Conservation (phyloP, 2,329 filamentous ascomycete species). For the Ophiocordyceps camponoti-floridani region DNA sequence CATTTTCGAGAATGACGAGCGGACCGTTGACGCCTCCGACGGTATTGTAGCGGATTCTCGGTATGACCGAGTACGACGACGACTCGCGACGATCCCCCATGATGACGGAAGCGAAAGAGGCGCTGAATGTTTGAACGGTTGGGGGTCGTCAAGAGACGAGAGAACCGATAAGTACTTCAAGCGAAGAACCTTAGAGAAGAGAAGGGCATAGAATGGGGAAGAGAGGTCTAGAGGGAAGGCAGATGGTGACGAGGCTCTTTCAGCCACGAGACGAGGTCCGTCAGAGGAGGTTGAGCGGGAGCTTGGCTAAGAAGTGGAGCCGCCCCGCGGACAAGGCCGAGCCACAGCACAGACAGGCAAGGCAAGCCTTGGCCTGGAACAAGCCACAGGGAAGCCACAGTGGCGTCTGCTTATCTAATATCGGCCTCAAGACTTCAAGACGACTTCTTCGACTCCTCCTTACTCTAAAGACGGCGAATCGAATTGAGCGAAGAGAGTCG, state of each 20-base stretch:
- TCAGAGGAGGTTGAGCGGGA: slow-evolving; percentile 19
- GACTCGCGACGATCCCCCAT: slow-evolving; percentile 41
- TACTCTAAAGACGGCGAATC: too few relatives aligned
- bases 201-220: too few relatives aligned
- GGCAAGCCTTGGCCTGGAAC: too few relatives aligned
- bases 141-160: too few relatives aligned
- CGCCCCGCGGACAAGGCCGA: slow-evolving; percentile 7
- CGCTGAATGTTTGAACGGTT: too few relatives aligned
- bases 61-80: slow-evolving; percentile 40
- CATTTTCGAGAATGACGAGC: slow-evolving; percentile 93
- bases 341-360: slow-evolving; percentile 5
- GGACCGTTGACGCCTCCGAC: slow-evolving; percentile 96
- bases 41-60: slow-evolving; percentile 82
- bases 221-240: too few relatives aligned
- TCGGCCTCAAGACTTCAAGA: too few relatives aligned
- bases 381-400: too few relatives aligned
- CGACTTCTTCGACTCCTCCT: not conserved
- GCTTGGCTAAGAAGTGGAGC: slow-evolving; percentile 19
- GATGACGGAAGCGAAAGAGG: slow-evolving; percentile 7
- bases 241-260: slow-evolving; percentile 3
- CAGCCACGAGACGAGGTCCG: slow-evolving; percentile 13
- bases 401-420: too few relatives aligned
- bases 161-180: too few relatives aligned
- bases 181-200: too few relatives aligned
- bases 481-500: too few relatives aligned